These are phyloP conservation scores for Phytophthora cryptogea DNA, from an alignment of 352 stramenopile genomes.

Conservation along the genomic window DNA sequence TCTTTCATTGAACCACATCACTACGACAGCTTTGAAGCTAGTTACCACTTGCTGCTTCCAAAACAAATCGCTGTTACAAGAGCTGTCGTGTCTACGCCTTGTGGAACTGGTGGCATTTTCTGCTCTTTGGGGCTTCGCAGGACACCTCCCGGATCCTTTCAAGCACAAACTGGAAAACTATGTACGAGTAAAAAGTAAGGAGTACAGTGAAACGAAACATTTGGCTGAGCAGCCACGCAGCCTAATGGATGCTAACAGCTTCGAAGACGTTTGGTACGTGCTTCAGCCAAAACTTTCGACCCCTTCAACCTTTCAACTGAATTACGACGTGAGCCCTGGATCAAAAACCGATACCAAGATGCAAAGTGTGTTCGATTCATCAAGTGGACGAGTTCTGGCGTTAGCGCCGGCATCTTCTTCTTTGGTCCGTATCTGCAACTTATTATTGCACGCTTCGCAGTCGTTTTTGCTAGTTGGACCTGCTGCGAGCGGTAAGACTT, in stretches of 20 bases:
- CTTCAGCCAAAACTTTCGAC: constrained; percentile 15
- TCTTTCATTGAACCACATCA: constrained; percentile 54
- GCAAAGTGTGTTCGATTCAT: constrained; percentile 31
- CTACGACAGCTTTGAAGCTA: constrained; percentile 36
- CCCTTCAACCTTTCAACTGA: constrained; percentile 1
- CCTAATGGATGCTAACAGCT: constrained; percentile 43
- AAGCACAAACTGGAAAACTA: constrained; percentile 58
- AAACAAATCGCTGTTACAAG: constrained; percentile 40
- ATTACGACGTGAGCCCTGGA: not conserved
- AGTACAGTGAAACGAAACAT: constrained; percentile 38
- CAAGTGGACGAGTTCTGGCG: constrained; percentile 43
- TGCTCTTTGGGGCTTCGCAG: constrained; percentile 55
- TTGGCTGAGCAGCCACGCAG: constrained; percentile 32
- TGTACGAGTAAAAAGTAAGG: constrained; percentile 45
- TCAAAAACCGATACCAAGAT: constrained; percentile 7
- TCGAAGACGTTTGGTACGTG: constrained; percentile 48
- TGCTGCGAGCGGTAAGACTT: constrained; percentile 55
- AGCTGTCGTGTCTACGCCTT: constrained; percentile 32
- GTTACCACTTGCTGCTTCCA: constrained; percentile 43
- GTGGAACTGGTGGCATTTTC: constrained; percentile 45
- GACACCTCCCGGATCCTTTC: constrained; percentile 43
- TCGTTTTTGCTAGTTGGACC: constrained; percentile 58
- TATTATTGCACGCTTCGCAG: constrained; percentile 38
- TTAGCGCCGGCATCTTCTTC: constrained; percentile 26
- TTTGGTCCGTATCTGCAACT: constrained; percentile 41